Evolutionary conservation across 2,329 filamentous ascomycete genomes (phyloP).

Genomic region (Phaeosphaeria sp.): DNA sequence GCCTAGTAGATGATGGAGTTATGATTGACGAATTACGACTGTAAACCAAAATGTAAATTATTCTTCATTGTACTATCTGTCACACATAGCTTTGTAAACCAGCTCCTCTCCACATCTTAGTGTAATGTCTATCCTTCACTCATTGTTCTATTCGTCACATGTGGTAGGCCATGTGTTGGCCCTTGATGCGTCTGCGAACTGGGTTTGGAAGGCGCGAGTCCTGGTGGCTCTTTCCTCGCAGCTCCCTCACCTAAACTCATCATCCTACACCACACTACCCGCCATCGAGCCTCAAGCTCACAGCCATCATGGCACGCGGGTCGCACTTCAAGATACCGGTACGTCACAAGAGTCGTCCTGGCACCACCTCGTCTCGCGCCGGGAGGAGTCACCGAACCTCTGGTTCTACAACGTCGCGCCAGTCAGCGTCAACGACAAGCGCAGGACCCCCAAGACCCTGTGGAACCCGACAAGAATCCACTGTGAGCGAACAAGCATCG

Average conservation of each 20-base stretch:
- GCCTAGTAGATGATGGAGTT: conserved; percentile 10
- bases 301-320: conserved; percentile 20
- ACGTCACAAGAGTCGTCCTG: conserved; percentile 16
- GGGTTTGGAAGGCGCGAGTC: conserved; percentile 21
- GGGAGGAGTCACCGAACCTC: conserved; percentile 10
- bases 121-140: conserved; percentile 12
- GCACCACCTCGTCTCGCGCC: background rate
- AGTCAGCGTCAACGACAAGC: conserved; percentile 13
- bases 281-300: background rate
- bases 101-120: conserved; percentile 10
- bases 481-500: conserved; percentile 3
- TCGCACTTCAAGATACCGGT: conserved; percentile 9
- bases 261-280: conserved; percentile 2
- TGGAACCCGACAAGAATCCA: background rate
- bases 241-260: background rate
- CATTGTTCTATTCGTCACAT: background rate
- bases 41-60: conserved; percentile 20
- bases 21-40: conserved; percentile 29
- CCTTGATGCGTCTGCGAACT: background rate
- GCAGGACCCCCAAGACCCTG: conserved; percentile 2
- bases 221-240: conserved; percentile 22
- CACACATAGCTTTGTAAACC: conserved; percentile 15
- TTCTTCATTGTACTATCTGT: conserved; percentile 16
- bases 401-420: conserved; percentile 12
- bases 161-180: background rate